These are phyloP conservation scores for Linum lewisii DNA, from an alignment of 345 rosid species.

Conservation along the genomic window DNA sequence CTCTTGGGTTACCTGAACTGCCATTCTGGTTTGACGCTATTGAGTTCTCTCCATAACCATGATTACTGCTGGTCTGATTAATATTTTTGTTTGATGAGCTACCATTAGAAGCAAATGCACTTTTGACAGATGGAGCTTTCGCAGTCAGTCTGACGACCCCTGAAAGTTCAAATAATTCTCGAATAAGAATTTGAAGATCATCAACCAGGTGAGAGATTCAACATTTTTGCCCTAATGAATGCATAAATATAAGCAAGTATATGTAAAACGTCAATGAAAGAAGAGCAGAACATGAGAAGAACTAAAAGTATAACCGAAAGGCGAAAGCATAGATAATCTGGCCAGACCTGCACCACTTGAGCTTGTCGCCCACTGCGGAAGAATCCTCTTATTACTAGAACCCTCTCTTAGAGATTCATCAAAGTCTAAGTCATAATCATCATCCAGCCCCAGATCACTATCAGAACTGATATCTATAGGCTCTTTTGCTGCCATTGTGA, in stretches of 20 bases:
- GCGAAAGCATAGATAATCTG: constrained; percentile 8
- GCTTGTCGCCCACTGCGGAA: constrained; percentile 33
- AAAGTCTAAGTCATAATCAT: constrained; percentile 12
- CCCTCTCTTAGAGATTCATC: constrained; percentile 16
- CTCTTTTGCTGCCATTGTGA: constrained; percentile 25
- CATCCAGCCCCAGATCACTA: constrained; percentile 49
- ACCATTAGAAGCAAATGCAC: constrained; percentile 27
- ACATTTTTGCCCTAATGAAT: background rate
- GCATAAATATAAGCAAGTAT: background rate
- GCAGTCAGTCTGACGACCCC: constrained; percentile 26
- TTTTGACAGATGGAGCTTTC: constrained; percentile 18
- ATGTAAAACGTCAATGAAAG: background rate
- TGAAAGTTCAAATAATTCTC: constrained; percentile 12
- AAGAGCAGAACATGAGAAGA: background rate
- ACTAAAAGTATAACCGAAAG: background rate
- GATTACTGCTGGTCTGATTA: constrained; percentile 13
- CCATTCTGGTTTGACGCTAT: constrained; percentile 26
- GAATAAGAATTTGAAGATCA: background rate
- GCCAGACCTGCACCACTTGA: constrained; percentile 27
- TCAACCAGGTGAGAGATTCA: background rate
- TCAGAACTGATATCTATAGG: constrained; percentile 83
- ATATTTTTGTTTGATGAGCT: constrained; percentile 28
- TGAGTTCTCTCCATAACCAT: constrained; percentile 16
- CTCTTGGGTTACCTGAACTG: constrained; percentile 22
- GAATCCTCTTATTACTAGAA: constrained; percentile 30